Percentiles rank a stretch among this genome's conserved stretches.
phyloP scores from a whole-genome alignment of 139 green algal genomes.

The Chlorella sp. region DNA sequence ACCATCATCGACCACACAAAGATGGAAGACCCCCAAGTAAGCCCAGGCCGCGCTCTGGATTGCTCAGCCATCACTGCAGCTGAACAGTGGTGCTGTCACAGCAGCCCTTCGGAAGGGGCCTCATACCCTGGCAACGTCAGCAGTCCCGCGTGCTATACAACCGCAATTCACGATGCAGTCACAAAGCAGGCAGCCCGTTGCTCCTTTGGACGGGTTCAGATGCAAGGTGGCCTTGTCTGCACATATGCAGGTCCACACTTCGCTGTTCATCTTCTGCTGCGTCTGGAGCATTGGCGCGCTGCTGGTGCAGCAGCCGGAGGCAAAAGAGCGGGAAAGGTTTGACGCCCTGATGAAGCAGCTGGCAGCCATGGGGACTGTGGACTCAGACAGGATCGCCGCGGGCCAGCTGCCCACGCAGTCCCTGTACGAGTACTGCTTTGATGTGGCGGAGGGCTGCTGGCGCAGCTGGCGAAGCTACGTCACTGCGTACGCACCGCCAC shows the following conservation, averaged over 20 bases:
- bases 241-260: no score
- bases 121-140: no score
- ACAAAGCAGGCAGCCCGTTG: no score
- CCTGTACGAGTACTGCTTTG: slow-evolving; percentile 84
- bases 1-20: slow-evolving; percentile 40
- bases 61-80: no score
- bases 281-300: slow-evolving; percentile 63
- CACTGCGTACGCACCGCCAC: slow-evolving; percentile 44
- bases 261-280: slow-evolving; percentile 69
- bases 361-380: slow-evolving; percentile 44
- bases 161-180: no score
- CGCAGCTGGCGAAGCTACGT: slow-evolving; percentile 62
- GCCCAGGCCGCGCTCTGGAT: no score
- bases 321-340: slow-evolving; percentile 60
- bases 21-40: slow-evolving; percentile 48
- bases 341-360: slow-evolving; percentile 67
- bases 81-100: no score
- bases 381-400: slow-evolving; percentile 48
- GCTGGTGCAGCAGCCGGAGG: slow-evolving; percentile 43
- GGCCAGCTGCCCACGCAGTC: slow-evolving; percentile 58
- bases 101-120: no score
- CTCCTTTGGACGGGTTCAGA: no score
- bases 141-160: no score
- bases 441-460: slow-evolving; percentile 56
- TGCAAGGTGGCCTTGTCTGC: no score